Conservation (phyloP, 1,284 basidiomycete species). For the Sporisorium exsertum region DNA sequence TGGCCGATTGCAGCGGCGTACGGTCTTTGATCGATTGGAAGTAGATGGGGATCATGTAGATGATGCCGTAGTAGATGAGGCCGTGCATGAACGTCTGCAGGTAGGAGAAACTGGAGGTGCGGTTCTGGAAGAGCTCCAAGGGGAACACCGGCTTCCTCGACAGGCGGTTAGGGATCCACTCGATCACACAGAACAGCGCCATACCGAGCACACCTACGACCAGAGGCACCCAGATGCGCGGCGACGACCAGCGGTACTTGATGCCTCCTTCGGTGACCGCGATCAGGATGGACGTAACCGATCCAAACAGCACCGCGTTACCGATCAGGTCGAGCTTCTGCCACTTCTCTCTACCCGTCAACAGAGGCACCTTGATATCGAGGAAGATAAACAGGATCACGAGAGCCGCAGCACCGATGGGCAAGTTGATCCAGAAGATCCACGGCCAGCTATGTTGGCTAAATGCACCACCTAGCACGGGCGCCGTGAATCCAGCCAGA, state of each 20-base stretch:
- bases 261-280: constrained; percentile 70
- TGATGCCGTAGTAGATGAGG: constrained; percentile 55
- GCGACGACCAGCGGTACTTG: constrained; percentile 65
- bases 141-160: constrained; percentile 63
- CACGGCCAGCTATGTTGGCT: constrained; percentile 70
- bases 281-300: constrained; percentile 63
- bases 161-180: constrained; percentile 49
- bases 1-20: constrained; percentile 71
- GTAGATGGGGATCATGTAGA: constrained; percentile 69
- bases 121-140: constrained; percentile 59
- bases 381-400: constrained; percentile 55
- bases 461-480: constrained; percentile 70
- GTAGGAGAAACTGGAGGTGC: constrained; percentile 62
- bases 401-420: constrained; percentile 21
- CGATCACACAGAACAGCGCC: constrained; percentile 58
- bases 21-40: constrained; percentile 73
- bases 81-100: constrained; percentile 68
- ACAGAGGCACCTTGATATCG: constrained; percentile 62
- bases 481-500: constrained; percentile 63
- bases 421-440: constrained; percentile 70
- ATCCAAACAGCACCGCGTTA: constrained; percentile 65
- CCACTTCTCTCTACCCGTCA: constrained; percentile 66
- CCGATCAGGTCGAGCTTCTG: constrained; percentile 68
- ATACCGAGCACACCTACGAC: constrained; percentile 65
- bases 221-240: constrained; percentile 63